Base-by-base conservation (phyloP, 2,329 filamentous ascomycete species). In the Parafenestella ontariensis region DNA sequence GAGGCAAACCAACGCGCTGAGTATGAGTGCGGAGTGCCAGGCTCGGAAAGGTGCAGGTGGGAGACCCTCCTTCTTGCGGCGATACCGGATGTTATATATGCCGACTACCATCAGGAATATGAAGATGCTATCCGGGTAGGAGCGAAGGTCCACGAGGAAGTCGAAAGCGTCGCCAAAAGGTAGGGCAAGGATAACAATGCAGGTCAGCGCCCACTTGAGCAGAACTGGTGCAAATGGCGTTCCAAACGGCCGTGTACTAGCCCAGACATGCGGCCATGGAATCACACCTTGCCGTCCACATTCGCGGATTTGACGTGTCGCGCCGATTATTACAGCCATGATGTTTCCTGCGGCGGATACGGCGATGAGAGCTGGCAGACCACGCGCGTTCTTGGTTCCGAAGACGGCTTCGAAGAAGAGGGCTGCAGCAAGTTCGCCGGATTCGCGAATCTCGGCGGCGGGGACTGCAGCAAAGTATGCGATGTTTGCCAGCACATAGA, bases 91-190 rank as follows among this genome's bases (percentile, higher is more conserved):
- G 28, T 52, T 59, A 46, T 70, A 70, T 29, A 72, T 52, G 11
- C 69, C 69, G 1, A 64, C 49, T 3, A 63, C 61, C 62, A 71
- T 64, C n/a, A 67, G 44, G 48, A 69, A 66, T 33, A 64, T 40
- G 45, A 65, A 70, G 18, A 70, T 46, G 1, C 58, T 57, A 45
- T 70, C 64, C 1, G 70, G 70, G 21, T 72, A 72, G 8, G 62
- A 66, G 5, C 64, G 46, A 3, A 71, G 45, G 46, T 69, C 66
- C 18, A 87, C 82, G 11, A 89, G 76, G 61, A 88, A 88, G 54
- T 84, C 82, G 68, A 89, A 89, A 0, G 86, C 87, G 65, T 89
- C 86, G 1, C 87, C 86, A 0, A 85, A 83, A 0, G 86, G 85
- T 0, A 85, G 81, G 0, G 68, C 68, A 2, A 71, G 53, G 11